Evolutionary conservation across 2,329 filamentous ascomycete species (phyloP).

Genomic region (Diatrype stigma): DNA sequence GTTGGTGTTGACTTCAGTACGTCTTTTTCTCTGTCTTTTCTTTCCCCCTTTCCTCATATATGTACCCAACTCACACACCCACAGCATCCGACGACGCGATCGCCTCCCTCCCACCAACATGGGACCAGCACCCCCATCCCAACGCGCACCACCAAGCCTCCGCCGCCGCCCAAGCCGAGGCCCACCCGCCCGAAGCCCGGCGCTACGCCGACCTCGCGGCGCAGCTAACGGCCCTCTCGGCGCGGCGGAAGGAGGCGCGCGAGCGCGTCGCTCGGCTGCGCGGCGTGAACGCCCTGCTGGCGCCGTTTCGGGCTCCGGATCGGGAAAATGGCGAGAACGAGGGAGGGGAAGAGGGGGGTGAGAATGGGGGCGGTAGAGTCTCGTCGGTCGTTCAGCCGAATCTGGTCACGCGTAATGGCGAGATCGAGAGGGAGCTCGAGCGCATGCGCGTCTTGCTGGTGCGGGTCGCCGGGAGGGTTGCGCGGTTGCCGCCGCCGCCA

Average conservation of each 20-base stretch:
- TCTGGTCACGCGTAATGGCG: conserved; percentile 60
- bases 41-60: neutral
- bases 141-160: too few relatives aligned
- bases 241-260: conserved; percentile 34
- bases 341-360: conserved; percentile 18
- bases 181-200: conserved; percentile 42
- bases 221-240: conserved; percentile 46
- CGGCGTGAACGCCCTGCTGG: conserved; percentile 46
- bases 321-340: neutral
- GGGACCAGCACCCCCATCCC: conserved; percentile 33
- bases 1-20: conserved; percentile 22
- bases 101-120: conserved; percentile 41
- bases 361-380: conserved; percentile 27
- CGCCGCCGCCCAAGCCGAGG: conserved; percentile 26
- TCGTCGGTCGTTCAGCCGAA: conserved; percentile 54
- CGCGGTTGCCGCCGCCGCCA: conserved; percentile 25
- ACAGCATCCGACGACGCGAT: conserved; percentile 41
- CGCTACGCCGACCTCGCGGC: conserved; percentile 49
- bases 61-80: neutral
- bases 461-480: conserved; percentile 53
- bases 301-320: conserved; percentile 36
- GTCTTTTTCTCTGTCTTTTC: neutral
- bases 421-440: conserved; percentile 62
- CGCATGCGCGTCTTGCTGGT: conserved; percentile 61
- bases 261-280: conserved; percentile 44